Base-by-base conservation (phyloP, 495 filamentous ascomycete species). In the Halenospora varia region DNA sequence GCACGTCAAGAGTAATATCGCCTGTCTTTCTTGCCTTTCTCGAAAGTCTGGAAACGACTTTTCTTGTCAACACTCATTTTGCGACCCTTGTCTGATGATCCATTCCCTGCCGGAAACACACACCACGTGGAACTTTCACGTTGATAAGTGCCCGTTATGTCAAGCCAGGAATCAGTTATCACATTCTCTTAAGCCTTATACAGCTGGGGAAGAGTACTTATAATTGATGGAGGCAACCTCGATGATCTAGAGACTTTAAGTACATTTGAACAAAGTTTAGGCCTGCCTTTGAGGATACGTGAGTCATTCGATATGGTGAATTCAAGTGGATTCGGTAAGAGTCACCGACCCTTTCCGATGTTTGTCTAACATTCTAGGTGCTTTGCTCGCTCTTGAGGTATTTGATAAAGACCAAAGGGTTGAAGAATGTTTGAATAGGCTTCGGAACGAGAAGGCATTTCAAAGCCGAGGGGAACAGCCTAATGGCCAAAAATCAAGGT, bases 221-320 rank as follows among this genome's bases (percentile, higher is more conserved):
- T 35, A 3, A 18, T 45, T 8, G 50, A 60, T 10, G 44, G 57
- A 11, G 57, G 57, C 6, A 40, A 41, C 8, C 3, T 39, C 11
- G 11, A 20, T 11, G 57, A 23, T 3, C 15, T 60, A 10, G 17
- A 48, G 35, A 4, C 57, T 15, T 42, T 60, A n/a, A 44, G 23
- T 11, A 18, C 20, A 19, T 23, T 60, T 6, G 44, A 60, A n/a
- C 19, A 29, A 10, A 13, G 18, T 2, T 24, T 53, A 19, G 39
- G 22, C 18, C 23, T 53, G n/a, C n/a, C 18, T n/a, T 44, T 51
- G n/a, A 42, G 35, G 13, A 10, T 59, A 20, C 48, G 40, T n/a
- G 39, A 53, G 9, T 11, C 25, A 15, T 59, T 59, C 25, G 56
- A 59, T 39, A 29, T 59, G 3, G 51, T n/a, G 26, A 15, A 17